Percentiles rank a stretch among this genome's conserved stretches.
Conservation (phyloP, 495 filamentous ascomycete genomes). For the Lichina pygmaea region DNA sequence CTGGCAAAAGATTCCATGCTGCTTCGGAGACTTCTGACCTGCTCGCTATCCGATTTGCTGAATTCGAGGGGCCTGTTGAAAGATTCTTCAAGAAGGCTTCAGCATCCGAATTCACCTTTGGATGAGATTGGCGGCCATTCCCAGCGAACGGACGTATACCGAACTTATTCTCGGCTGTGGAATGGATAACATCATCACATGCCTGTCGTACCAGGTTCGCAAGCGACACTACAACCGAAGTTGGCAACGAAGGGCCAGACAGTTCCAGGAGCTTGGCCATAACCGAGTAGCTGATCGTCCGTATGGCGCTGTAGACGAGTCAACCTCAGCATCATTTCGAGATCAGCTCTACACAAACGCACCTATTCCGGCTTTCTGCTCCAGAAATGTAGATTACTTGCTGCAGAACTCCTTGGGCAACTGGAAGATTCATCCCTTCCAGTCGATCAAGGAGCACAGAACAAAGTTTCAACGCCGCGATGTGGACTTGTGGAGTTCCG, state of each 20-base stretch:
- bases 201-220: slow-evolving; percentile 26
- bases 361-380: slow-evolving; percentile 17
- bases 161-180: slow-evolving; percentile 10
- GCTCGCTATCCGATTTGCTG: too few relatives aligned
- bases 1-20: slow-evolving; percentile 31
- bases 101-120: too few relatives aligned
- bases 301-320: slow-evolving; percentile 14
- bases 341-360: background rate
- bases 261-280: slow-evolving; percentile 25
- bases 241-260: slow-evolving; percentile 35
- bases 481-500: slow-evolving; percentile 45
- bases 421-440: slow-evolving; percentile 20
- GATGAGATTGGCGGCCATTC: background rate
- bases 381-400: slow-evolving; percentile 41
- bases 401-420: slow-evolving; percentile 32
- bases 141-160: background rate
- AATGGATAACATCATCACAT: slow-evolving; percentile 34
- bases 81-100: background rate
- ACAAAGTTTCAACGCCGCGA: slow-evolving; percentile 33
- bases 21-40: slow-evolving; percentile 12
- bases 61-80: background rate
- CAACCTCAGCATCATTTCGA: too few relatives aligned
- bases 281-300: slow-evolving; percentile 30
- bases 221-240: slow-evolving; percentile 29
- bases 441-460: slow-evolving; percentile 24